Evolutionary conservation across 257 asterid species (phyloP), one percentile per base, ranked within the genome.

Genomic region (Galeopsis tetrahit): DNA sequence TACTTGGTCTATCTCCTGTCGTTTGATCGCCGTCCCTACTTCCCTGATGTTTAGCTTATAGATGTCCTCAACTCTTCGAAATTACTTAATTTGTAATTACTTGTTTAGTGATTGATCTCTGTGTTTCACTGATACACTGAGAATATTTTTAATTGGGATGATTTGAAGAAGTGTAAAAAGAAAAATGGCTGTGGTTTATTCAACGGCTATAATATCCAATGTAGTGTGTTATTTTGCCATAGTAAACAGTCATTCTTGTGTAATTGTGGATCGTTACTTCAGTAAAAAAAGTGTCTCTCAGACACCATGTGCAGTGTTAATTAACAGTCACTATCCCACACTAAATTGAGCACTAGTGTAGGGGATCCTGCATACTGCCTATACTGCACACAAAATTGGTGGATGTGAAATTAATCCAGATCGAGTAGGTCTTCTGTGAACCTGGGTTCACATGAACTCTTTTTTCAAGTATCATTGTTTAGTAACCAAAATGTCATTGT

Each of bases 21-120:
- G 68, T 58, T 71, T 71, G 52, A 46, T 71, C 21, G 44, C 46
- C 49, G 21, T 4, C 13, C 69, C 61, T 32, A 4, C 40, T 51
- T 38, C 63, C 53, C 10, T 21, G 8, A 42, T 28, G 59, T 53
- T 40, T 46, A 35, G 43, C 21, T 3, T 31, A 4, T 56, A 44
- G 69, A 60, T 71, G 60, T 32, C 38, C 11, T 42, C 40, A 10
- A 32, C 21, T 31, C 15, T 32, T 58, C 11, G 36, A 38, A 38
- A 8, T 63, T 8, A 21, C 5, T 34, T 68, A 36, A 7, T 49
- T 1, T 40, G 43, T 7, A 75, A 55, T 52, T 53, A 9, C 51
- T 34, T 7, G 55, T 8, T 48, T 28, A 35, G 28, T 49, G 21
- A 7, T 48, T 58, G 69, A 49, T 69, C 5, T 28, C n/a, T 46